These are phyloP conservation scores for Pilatotrama ljubarskyi DNA, from an alignment of 768 basidiomycete genomes.

Conservation along the genomic window DNA sequence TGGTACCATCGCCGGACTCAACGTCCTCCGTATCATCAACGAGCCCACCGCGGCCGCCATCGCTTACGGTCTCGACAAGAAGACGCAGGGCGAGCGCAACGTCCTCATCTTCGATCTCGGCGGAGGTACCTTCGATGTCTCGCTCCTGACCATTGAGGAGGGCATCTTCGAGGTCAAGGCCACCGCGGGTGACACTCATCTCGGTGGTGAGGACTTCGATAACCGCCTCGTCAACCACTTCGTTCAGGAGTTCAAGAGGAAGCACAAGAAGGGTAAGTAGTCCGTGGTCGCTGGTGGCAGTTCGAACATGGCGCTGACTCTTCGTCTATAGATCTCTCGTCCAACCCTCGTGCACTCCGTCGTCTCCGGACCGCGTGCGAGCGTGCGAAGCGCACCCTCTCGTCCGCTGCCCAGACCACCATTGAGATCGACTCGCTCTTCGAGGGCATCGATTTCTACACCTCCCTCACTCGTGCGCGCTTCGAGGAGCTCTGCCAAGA, in stretches of 20 bases:
- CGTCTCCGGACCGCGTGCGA: slow-evolving; percentile 98
- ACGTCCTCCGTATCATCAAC: slow-evolving; percentile 98
- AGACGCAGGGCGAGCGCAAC: slow-evolving; percentile 86
- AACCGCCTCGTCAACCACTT: slow-evolving; percentile 98
- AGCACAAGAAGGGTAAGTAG: slow-evolving; percentile 86
- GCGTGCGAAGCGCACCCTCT: slow-evolving; percentile 97
- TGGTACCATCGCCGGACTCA: slow-evolving; percentile 89
- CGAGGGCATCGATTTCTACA: slow-evolving; percentile 98
- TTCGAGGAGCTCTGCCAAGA: slow-evolving; percentile 97
- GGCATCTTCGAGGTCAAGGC: slow-evolving; percentile 99
- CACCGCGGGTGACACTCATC: slow-evolving; percentile 96
- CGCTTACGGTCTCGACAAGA: slow-evolving; percentile 97
- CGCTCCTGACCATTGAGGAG: slow-evolving; percentile 93
- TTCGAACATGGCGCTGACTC: slow-evolving; percentile 10
- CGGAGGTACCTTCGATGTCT: slow-evolving; percentile 98
- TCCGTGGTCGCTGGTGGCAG: slow-evolving; percentile 12
- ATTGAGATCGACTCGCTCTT: slow-evolving; percentile 98
- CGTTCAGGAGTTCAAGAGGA: slow-evolving; percentile 95
- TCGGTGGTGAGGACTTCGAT: slow-evolving; percentile 98
- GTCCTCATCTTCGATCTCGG: slow-evolving; percentile 98
- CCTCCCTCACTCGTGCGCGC: slow-evolving; percentile 95
- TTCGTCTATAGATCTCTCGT: slow-evolving; percentile 64
- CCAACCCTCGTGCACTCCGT: slow-evolving; percentile 93
- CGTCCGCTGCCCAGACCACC: slow-evolving; percentile 93
- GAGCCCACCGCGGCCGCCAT: slow-evolving; percentile 98